Base-by-base conservation (phyloP, 768 basidiomycete species). In the Butyriboletus loyo region DNA sequence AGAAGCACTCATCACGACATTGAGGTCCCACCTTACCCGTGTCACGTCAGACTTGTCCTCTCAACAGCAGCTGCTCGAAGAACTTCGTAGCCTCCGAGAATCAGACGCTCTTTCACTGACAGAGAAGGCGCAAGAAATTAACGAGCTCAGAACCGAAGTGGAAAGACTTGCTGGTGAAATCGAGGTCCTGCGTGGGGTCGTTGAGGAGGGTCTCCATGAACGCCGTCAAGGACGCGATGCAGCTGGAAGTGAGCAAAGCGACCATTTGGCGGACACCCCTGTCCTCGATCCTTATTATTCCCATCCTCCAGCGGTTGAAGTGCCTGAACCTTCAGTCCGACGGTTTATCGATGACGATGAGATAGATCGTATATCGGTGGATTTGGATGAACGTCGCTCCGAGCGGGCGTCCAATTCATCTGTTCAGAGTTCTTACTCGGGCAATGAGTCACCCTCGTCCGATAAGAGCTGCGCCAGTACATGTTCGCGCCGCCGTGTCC, bases 121-220 rank as follows among this genome's bases (percentile, higher is more conserved):
- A 34, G 79, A 82, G 50, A 89, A 88, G 66, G 69, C 79, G 22
- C 70, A 74, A 5, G 91, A 92, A 55, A 82, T 95, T 8, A 77
- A 81, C 39, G 74, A 75, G 13, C 77, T 97, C 11, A 77, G 79
- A 34, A 75, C 78, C 11, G 89, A 95, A 61, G 87, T 98, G 7
- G 89, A 94, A 60, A 71, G 86, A 38, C 79, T 97, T 6, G 85
- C 82, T 0, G 84, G 85, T 4, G 93, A 98, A 69, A 89, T 98
- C 2, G 87, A 89, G 54, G 86, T 91, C 3, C 75, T 97, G n/a
- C 75, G 88, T 11, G 87, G 84, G 1, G 87, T 94, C 0, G 90
- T 98, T 1, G 89, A 95, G 67, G 87, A 90, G 52, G 92, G 92
- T 5, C 74, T 97, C 48, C 81, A 85, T 54, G 90, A 92, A 56